Evolutionary conservation across 495 filamentous ascomycete genomes (phyloP), one percentile per base, ranked within the genome.

Genomic region (Penicillium subrubescens): DNA sequence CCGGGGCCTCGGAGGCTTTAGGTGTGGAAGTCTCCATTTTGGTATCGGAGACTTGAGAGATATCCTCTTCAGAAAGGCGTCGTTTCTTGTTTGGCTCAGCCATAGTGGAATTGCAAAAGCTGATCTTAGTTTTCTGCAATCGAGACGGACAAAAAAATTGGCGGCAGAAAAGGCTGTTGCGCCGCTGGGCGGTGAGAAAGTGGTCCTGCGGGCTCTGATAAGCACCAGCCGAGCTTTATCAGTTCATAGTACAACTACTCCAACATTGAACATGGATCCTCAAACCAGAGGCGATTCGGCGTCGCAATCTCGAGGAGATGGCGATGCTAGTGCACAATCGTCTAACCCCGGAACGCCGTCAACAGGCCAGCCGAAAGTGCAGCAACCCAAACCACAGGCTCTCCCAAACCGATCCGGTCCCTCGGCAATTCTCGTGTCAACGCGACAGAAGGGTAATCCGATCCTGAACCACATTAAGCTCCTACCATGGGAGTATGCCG

Each of bases 401-500:
- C 84, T 97, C 3, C 83, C 91, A 6, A 81, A 75, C 46, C 87
- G 88, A 59, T 81, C 88, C 31, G 87, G 84, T 0, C 88, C 92
- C 3, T 92, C 89, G 19, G 86, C 91, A 15, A 93, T 97, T 58
- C 82, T 96, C 34, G 94, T 97, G 29, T 96, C 93, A 5, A 82
- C 86, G 15, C 83, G 89, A 64, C 94, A 99, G 73, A 97, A 97
- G 75, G 95, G 96, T 50, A 99, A 99, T 73, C 96, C 96, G 0
- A 90, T 97, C 57, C 80, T 99, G 52, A 89, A 90, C 61, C 84
- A 90, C 72, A 83, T 99, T 57, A 87, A 88, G 55, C 87, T 89
- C 4, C 77, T 96, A n/a, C 86, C 93, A 1, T 99, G 95, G 95
- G 95, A 98, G 77, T 99, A 97, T 73, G 91, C 91, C 44, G 93